Percentiles rank a stretch among this genome's conserved stretches.
phyloP scores from a whole-genome alignment of 495 filamentous ascomycete genomes.

The Penicillium cosmopolitanum region DNA sequence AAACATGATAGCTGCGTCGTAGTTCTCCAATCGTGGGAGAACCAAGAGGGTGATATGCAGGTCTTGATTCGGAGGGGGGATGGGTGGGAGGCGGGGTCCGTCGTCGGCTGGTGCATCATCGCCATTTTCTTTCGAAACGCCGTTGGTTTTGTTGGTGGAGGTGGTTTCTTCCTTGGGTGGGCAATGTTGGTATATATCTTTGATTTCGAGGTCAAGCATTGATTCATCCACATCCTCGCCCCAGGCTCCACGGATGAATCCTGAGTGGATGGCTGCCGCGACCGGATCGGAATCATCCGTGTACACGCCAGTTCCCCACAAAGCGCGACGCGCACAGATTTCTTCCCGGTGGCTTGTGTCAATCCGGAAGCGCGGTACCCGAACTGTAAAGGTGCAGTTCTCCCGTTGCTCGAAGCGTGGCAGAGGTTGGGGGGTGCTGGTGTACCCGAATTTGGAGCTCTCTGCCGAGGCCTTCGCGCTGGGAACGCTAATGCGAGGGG shows the following conservation, averaged over 20 bases:
- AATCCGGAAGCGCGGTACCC: conserved; percentile 81
- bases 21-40: conserved; percentile 75
- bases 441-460: conserved; percentile 66
- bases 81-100: conserved; percentile 42
- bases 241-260: conserved; percentile 90
- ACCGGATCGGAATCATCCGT: conserved; percentile 95
- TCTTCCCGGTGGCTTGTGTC: conserved; percentile 69
- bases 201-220: conserved; percentile 67
- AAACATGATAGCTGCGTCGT: conserved; percentile 71
- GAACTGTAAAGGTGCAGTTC: conserved; percentile 88
- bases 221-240: conserved; percentile 70
- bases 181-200: conserved; percentile 46
- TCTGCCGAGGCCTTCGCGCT: conserved; percentile 49
- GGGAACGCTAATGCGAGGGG: conserved; percentile 51
- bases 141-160: conserved; percentile 7
- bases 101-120: conserved; percentile 24
- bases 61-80: conserved; percentile 63
- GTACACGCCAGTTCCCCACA: conserved; percentile 95
- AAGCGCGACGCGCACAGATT: conserved; percentile 72
- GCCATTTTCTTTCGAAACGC: too few relatives aligned
- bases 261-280: conserved; percentile 90
- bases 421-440: conserved; percentile 71
- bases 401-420: conserved; percentile 80
- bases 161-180: conserved; percentile 28
- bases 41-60: conserved; percentile 84